phyloP scores from a whole-genome alignment of 495 filamentous ascomycete species.

The Penicillium flavigenum region DNA sequence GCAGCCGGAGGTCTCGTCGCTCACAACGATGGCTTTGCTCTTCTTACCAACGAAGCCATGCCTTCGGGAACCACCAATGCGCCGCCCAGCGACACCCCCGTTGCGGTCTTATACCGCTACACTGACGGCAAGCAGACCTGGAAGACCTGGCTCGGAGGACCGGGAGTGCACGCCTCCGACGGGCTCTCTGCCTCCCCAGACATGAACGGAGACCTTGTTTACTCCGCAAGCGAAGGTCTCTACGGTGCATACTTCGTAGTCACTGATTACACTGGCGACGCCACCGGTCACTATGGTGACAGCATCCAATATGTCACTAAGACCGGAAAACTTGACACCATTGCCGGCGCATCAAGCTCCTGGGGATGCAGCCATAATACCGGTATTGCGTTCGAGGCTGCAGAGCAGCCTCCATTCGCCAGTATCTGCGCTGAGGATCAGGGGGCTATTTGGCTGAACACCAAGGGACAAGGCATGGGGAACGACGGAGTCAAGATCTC shows the following conservation, averaged over 20 bases:
- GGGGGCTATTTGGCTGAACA: conserved; percentile 59
- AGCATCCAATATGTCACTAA: conserved; percentile 52
- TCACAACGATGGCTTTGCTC: conserved; percentile 56
- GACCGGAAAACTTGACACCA: conserved; percentile 41
- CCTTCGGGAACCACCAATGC: conserved; percentile 47
- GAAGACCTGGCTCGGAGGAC: conserved; percentile 53
- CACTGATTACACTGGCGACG: conserved; percentile 51
- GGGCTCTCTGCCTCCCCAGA: conserved; percentile 49
- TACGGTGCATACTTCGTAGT: conserved; percentile 58
- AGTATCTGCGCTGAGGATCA: conserved; percentile 57
- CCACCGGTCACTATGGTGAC: conserved; percentile 54
- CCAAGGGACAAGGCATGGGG: conserved; percentile 50
- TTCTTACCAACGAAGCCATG: conserved; percentile 51
- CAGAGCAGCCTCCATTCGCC: conserved; percentile 49
- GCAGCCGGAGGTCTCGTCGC: conserved; percentile 53
- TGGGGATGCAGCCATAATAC: conserved; percentile 62
- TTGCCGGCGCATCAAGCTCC: conserved; percentile 45
- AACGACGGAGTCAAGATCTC: conserved; percentile 51
- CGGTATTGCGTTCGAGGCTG: conserved; percentile 55
- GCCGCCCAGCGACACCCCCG: conserved; percentile 42
- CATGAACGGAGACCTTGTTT: conserved; percentile 56
- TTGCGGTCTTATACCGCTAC: conserved; percentile 50
- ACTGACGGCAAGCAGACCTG: conserved; percentile 47
- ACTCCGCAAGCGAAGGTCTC: conserved; percentile 46
- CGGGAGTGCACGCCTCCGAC: conserved; percentile 43